phyloP scores from a whole-genome alignment of 345 rosid species.

The Salix koriyanagi region DNA sequence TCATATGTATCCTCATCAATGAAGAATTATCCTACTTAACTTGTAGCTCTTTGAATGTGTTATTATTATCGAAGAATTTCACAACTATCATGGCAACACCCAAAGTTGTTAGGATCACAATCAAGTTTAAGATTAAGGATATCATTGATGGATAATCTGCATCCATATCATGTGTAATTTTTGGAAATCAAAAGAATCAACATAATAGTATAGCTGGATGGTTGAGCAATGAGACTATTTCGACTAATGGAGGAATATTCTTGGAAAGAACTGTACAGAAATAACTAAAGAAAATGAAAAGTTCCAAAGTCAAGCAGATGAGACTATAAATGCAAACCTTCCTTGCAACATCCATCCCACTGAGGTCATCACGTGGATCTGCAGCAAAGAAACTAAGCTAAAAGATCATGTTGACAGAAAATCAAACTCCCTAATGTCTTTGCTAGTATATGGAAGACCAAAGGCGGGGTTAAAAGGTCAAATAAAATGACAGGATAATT shows the following conservation, averaged over 20 bases:
- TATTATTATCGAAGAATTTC: neutral
- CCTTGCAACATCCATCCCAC: slow-evolving; percentile 97
- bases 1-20: neutral
- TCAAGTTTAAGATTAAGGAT: slow-evolving; percentile 10
- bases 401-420: neutral
- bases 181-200: neutral
- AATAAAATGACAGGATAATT: neutral
- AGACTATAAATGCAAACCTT: slow-evolving; percentile 49
- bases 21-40: neutral
- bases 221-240: neutral
- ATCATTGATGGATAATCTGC: neutral
- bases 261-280: neutral
- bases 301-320: neutral
- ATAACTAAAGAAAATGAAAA: neutral
- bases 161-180: neutral
- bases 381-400: slow-evolving; percentile 22
- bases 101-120: neutral
- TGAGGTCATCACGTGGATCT: slow-evolving; percentile 97
- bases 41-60: neutral
- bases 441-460: neutral
- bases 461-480: neutral
- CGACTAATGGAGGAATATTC: no score
- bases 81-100: neutral
- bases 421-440: neutral
- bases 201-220: neutral